phyloP scores from a whole-genome alignment of 2,329 filamentous ascomycete species.

The Neurospora sp. region DNA sequence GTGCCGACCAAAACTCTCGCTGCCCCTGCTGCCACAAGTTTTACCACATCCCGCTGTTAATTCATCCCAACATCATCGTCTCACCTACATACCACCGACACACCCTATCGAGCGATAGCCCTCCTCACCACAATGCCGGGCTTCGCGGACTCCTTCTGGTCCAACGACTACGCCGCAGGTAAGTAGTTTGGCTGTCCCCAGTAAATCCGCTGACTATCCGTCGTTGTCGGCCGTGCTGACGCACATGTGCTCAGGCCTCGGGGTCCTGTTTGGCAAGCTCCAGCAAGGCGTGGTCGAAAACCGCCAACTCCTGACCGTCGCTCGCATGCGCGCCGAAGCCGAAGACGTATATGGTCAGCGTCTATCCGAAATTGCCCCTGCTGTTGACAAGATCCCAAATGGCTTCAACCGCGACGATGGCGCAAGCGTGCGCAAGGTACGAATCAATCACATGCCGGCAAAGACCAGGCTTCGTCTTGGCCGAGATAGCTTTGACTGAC shows the following conservation, averaged over 20 bases:
- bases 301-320: constrained; percentile 83
- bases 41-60: constrained; percentile 4
- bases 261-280: constrained; percentile 90
- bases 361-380: constrained; percentile 70
- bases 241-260: constrained; percentile 49
- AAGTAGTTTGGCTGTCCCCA: constrained; percentile 22
- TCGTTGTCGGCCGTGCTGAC: constrained; percentile 10
- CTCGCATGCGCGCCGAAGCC: constrained; percentile 88
- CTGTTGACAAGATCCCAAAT: constrained; percentile 70
- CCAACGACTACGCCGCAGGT: constrained; percentile 92
- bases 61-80: neutral
- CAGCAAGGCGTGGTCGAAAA: constrained; percentile 95
- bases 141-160: constrained; percentile 97
- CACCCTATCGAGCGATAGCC: constrained; percentile 3
- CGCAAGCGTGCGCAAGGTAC: constrained; percentile 87
- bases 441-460: constrained; percentile 12
- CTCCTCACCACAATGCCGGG: constrained; percentile 56
- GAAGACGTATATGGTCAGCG: constrained; percentile 81
- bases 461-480: neutral
- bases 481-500: constrained; percentile 14
- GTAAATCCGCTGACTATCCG: neutral
- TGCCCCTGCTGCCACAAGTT: constrained; percentile 7
- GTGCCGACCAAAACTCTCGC: constrained; percentile 9
- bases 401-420: constrained; percentile 90
- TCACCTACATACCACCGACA: neutral